Evolutionary conservation across 305 asterid species (phyloP).

Genomic region (Solanum hybrid): DNA sequence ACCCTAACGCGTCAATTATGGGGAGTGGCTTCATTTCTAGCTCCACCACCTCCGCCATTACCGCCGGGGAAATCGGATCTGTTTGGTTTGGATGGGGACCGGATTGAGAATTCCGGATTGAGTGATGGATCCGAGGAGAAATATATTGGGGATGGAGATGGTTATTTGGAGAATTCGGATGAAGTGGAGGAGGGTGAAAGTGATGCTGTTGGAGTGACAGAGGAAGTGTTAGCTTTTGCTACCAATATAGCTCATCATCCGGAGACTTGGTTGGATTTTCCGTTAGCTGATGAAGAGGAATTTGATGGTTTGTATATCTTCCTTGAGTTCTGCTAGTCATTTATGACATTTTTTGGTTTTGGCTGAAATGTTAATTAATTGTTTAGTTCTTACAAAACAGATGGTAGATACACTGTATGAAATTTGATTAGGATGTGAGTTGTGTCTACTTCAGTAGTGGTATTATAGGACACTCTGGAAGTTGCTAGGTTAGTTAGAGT

Average conservation of each 20-base stretch:
- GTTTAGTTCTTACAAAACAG: not conserved
- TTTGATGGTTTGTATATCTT: slow-evolving; percentile 43
- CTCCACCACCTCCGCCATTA: slow-evolving; percentile 49
- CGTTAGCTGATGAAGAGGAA: slow-evolving; percentile 76
- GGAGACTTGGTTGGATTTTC: slow-evolving; percentile 98
- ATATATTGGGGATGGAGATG: slow-evolving; percentile 5
- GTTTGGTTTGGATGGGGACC: slow-evolving; percentile 13
- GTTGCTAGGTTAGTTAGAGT: not conserved
- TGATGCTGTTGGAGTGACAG: slow-evolving; percentile 75
- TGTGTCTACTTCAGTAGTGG: not conserved
- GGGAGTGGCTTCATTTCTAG: slow-evolving; percentile 92
- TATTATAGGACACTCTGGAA: not conserved
- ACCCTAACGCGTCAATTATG: slow-evolving; percentile 67
- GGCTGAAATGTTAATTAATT: not conserved
- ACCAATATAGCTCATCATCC: slow-evolving; percentile 95
- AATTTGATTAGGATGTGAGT: not conserved
- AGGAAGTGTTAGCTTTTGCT: slow-evolving; percentile 76
- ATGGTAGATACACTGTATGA: not conserved
- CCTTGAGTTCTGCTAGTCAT: not conserved
- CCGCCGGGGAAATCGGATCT: slow-evolving; percentile 27
- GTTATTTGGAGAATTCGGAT: slow-evolving; percentile 12
- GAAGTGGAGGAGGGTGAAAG: slow-evolving; percentile 27
- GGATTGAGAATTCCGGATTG: slow-evolving; percentile 5
- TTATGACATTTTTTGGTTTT: not conserved
- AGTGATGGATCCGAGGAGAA: slow-evolving; percentile 17